Evolutionary conservation across 805 yeast species (phyloP).

Genomic region (Kuraishia floccosa): DNA sequence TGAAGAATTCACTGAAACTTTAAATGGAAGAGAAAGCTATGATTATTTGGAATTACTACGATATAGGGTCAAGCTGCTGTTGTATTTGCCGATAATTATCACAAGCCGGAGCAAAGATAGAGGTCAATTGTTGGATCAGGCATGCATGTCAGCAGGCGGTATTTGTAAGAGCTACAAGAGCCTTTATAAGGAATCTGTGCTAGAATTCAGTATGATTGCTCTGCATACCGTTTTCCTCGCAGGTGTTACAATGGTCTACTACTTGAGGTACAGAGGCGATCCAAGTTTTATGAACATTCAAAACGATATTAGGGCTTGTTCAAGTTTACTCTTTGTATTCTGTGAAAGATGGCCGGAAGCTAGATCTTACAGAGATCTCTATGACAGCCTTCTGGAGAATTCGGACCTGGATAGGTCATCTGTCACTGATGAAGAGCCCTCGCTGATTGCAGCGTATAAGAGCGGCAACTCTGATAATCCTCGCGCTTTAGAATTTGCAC

Average conservation of each 20-base stretch:
- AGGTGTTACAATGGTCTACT: constrained; percentile 15
- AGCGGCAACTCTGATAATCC: too few species aligned
- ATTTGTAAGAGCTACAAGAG: constrained; percentile 9
- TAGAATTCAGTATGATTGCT: constrained; percentile 11
- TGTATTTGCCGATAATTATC: constrained; percentile 9
- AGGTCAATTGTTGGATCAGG: constrained; percentile 8
- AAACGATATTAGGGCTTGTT: constrained; percentile 15
- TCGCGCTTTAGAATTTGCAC: too few species aligned
- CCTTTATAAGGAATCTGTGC: constrained; percentile 10
- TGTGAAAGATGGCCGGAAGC: constrained; percentile 16
- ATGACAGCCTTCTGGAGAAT: constrained; percentile 13
- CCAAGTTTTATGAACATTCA: constrained; percentile 13
- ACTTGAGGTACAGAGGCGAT: too few species aligned
- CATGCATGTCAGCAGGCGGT: constrained; percentile 11
- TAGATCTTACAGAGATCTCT: constrained; percentile 12
- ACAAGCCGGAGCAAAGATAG: constrained; percentile 4
- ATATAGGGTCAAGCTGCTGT: constrained; percentile 8
- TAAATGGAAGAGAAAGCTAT: constrained; percentile 9
- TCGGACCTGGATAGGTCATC: too few species aligned
- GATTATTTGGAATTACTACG: constrained; percentile 10
- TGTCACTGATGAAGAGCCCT: too few species aligned
- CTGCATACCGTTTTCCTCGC: constrained; percentile 12
- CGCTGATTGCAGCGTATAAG: too few species aligned
- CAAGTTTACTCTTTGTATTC: constrained; percentile 14
- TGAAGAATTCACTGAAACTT: constrained; percentile 5